These are phyloP conservation scores for Eleusine indica DNA, from an alignment of 176 grass and related monocot species.

Conservation along the genomic window DNA sequence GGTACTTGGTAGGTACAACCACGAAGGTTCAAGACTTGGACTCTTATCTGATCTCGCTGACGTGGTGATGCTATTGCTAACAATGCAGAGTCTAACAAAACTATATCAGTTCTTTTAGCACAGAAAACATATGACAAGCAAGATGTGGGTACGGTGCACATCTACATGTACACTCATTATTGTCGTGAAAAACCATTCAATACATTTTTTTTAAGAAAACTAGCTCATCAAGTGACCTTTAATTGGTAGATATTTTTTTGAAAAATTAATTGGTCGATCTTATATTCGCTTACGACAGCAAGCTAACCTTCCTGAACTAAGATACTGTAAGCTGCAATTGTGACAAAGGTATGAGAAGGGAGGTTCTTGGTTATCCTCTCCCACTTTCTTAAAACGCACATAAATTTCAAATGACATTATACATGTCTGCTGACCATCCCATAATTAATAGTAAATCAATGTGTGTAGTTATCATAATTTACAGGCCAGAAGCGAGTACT, in stretches of 20 bases:
- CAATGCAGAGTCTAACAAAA: background rate
- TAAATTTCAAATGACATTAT: background rate
- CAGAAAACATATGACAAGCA: background rate
- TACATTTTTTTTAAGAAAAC: background rate
- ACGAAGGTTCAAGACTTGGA: background rate
- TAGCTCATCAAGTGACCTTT: background rate
- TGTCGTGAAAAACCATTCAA: no score
- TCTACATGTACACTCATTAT: no score
- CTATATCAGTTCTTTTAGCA: background rate
- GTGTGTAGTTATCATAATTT: conserved; percentile 1
- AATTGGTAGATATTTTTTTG: background rate
- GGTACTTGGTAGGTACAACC: conserved; percentile 42
- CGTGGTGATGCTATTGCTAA: background rate
- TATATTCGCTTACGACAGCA: conserved; percentile 18
- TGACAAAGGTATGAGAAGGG: background rate
- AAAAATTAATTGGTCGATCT: background rate
- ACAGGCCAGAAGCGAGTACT: background rate
- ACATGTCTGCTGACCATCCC: conserved; percentile 1
- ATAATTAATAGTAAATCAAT: background rate
- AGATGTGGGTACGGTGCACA: no score
- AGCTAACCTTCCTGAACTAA: background rate
- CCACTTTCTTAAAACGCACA: conserved; percentile 11
- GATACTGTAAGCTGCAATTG: background rate
- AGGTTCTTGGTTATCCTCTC: conserved; percentile 26
- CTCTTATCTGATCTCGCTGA: conserved; percentile 23